Conservation (phyloP, 768 basidiomycete genomes). For the Boletus insuetus region DNA sequence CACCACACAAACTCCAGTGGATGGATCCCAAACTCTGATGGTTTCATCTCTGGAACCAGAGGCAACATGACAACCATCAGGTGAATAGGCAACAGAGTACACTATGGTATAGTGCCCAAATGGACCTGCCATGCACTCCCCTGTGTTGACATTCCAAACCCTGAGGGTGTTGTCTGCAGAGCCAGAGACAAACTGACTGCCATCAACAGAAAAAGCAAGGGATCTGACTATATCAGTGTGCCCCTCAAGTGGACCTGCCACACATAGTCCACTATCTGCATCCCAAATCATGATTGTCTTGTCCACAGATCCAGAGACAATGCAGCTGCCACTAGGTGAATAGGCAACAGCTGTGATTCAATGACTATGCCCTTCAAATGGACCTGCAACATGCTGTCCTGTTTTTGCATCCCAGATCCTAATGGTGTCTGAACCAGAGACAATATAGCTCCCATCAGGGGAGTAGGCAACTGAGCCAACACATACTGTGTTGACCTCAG, state of each 20-base stretch:
- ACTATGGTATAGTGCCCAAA: neutral
- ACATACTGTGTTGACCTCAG: neutral
- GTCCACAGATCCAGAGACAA: conserved; percentile 23
- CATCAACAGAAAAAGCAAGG: conserved; percentile 16
- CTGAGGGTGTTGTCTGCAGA: conserved; percentile 1
- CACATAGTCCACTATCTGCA: conserved; percentile 9
- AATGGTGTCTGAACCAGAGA: conserved; percentile 18
- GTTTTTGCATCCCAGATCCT: conserved; percentile 21
- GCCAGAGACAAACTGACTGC: conserved; percentile 11
- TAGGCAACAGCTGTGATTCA: conserved; percentile 9
- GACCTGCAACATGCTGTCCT: conserved; percentile 11
- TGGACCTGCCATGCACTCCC: conserved; percentile 9
- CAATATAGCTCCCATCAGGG: conserved; percentile 23
- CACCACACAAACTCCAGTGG: conserved; percentile 7
- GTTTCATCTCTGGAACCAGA: conserved; percentile 15
- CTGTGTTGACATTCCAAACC: conserved; percentile 15
- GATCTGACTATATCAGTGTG: neutral
- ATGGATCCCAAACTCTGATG: conserved; percentile 21
- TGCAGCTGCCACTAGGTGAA: conserved; percentile 18
- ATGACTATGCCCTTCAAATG: conserved; percentile 7
- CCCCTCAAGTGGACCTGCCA: conserved; percentile 1
- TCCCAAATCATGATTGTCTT: conserved; percentile 15
- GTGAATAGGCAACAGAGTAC: conserved; percentile 21
- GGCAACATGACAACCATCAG: conserved; percentile 16
- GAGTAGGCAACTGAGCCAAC: conserved; percentile 18